Evolutionary conservation across 1,284 basidiomycete species (phyloP), one percentile per base, ranked within the genome.

Genomic region (Puccinia coronata): DNA sequence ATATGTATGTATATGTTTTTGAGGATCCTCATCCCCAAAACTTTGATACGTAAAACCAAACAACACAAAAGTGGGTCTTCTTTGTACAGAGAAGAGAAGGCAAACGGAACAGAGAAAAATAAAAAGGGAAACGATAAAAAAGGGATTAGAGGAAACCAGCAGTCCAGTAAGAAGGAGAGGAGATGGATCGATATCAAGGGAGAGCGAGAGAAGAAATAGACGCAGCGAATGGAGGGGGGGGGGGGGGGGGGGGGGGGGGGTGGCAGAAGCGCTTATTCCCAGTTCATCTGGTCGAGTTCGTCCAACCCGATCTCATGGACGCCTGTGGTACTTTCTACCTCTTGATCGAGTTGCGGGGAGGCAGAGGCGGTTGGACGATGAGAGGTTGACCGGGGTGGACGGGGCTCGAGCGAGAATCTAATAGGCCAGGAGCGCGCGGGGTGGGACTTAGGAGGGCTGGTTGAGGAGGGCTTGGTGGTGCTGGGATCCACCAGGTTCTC

Each of bases 191-290:
- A 6, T 57, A 23, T 5, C 11, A 57, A 57, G 28, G 28, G 55
- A 57, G n/a, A 11, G 28, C 12, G 18, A 25, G 4, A 53, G 51
- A 53, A 23, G 23, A 14, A 23, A 23, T 16, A 53, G 23, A 23
- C n/a, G n/a, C n/a, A n/a, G n/a, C n/a, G n/a, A n/a, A n/a, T n/a
- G n/a, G n/a, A n/a, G n/a, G n/a, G n/a, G n/a, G n/a, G n/a, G n/a
- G n/a, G n/a, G n/a, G n/a, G n/a, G n/a, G n/a, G n/a, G n/a, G n/a
- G n/a, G n/a, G n/a, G n/a, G n/a, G n/a, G n/a, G n/a, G n/a, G n/a
- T n/a, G n/a, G n/a, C n/a, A n/a, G n/a, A n/a, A 69, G 41, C 31
- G 43, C n/a, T 69, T 51, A 69, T 69, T 69, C 67, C 67, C 67
- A 69, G n/a, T 69, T 69, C 47, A 69, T 47, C n/a, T 69, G 41